A percentile compares a stretch with the other conserved stretches of the same genome.
Conservation (phyloP, 768 basidiomycete genomes). For the Chalciporus chontae region DNA sequence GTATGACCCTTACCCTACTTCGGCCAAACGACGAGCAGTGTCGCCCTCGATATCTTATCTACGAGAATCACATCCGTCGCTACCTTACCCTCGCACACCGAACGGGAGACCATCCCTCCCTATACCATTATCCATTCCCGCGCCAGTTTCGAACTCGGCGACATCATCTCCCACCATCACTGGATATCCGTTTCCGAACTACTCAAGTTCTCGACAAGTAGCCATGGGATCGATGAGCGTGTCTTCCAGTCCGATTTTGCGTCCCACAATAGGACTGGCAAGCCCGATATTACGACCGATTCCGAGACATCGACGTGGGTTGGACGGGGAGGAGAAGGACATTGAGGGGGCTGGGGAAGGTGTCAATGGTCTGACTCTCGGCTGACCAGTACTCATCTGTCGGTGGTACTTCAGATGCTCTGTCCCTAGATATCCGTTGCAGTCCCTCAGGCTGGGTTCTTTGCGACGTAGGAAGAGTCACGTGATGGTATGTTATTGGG, state of each 20-base stretch:
- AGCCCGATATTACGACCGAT: conserved; percentile 77
- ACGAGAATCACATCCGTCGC: conserved; percentile 53
- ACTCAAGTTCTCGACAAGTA: conserved; percentile 33
- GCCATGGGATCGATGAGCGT: conserved; percentile 47
- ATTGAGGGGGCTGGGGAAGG: conserved; percentile 79
- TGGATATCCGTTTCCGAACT: conserved; percentile 42
- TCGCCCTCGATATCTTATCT: conserved; percentile 73
- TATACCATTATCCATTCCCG: conserved; percentile 62
- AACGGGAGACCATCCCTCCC: conserved; percentile 60
- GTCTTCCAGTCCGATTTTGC: conserved; percentile 71
- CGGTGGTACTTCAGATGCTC: neutral
- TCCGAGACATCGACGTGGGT: conserved; percentile 46
- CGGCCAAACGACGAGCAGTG: conserved; percentile 77
- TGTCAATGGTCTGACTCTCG: conserved; percentile 57
- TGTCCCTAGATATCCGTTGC: too few species aligned
- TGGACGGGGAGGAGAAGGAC: conserved; percentile 63
- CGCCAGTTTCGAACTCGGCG: conserved; percentile 55
- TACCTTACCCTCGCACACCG: conserved; percentile 47
- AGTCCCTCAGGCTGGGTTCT: too few species aligned
- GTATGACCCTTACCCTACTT: conserved; percentile 77
- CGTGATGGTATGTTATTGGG: conserved; percentile 3
- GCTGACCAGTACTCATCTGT: conserved; percentile 6
- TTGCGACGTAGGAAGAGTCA: neutral
- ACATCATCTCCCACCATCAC: conserved; percentile 72
- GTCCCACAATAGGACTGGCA: conserved; percentile 65